phyloP scores from a whole-genome alignment of 345 rosid genomes.

The Barbarea vulgaris region DNA sequence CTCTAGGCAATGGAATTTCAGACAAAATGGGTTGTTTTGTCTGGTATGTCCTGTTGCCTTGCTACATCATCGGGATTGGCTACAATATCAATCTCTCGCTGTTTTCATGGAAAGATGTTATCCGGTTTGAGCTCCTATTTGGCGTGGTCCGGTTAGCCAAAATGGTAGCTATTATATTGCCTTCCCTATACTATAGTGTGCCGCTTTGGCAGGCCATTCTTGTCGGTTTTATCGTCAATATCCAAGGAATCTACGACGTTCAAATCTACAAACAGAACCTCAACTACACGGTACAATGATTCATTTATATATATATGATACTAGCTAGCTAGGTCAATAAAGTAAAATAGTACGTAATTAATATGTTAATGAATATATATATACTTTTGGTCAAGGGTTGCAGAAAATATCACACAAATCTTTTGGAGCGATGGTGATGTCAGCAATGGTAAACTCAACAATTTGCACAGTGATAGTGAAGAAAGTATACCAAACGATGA shows the following conservation, averaged over 20 bases:
- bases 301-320: not conserved
- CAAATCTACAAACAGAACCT: constrained; percentile 35
- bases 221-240: constrained; percentile 45
- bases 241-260: constrained; percentile 50
- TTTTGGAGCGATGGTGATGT: constrained; percentile 38
- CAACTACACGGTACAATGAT: constrained; percentile 29
- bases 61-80: constrained; percentile 43
- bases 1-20: constrained; percentile 40
- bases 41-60: constrained; percentile 45
- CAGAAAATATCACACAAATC: constrained; percentile 38
- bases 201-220: constrained; percentile 50
- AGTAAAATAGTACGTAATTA: no score
- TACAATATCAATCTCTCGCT: constrained; percentile 27
- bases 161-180: constrained; percentile 28
- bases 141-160: constrained; percentile 24
- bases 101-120: not conserved
- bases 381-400: constrained; percentile 32
- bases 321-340: no score
- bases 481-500: constrained; percentile 42
- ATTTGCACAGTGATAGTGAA: constrained; percentile 29
- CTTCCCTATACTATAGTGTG: constrained; percentile 43
- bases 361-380: not conserved
- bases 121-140: constrained; percentile 27
- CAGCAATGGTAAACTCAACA: constrained; percentile 34
- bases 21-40: constrained; percentile 45